These are phyloP conservation scores for Xylaria longipes DNA, from an alignment of 495 filamentous ascomycete genomes.

Conservation along the genomic window DNA sequence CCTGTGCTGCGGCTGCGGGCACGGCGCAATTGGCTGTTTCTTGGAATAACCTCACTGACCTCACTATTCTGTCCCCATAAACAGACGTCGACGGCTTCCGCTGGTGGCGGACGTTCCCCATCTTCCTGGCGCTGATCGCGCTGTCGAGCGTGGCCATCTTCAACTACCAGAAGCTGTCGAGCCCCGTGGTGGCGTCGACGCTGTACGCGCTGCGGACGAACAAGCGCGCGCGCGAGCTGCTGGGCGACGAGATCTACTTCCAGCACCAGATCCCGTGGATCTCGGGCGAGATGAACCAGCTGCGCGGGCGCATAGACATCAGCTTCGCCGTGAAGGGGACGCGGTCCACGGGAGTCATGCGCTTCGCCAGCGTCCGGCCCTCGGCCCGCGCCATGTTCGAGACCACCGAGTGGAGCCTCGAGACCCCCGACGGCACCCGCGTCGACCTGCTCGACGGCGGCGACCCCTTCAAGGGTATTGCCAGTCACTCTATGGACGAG, in stretches of 20 bases:
- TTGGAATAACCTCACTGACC: background rate
- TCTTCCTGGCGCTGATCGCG: constrained; percentile 65
- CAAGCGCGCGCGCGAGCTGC: constrained; percentile 68
- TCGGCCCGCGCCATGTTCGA: constrained; percentile 75
- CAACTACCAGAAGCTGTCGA: constrained; percentile 95
- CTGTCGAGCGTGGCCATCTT: constrained; percentile 82
- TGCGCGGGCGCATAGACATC: constrained; percentile 91
- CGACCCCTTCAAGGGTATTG: constrained; percentile 64
- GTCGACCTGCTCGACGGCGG: constrained; percentile 71
- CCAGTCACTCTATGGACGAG: constrained; percentile 39
- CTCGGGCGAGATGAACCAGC: constrained; percentile 87
- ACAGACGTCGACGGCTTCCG: constrained; percentile 46
- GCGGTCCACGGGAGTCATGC: constrained; percentile 72
- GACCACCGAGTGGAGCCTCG: constrained; percentile 78
- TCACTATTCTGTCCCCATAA: background rate
- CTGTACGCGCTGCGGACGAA: constrained; percentile 90
- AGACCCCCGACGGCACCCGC: constrained; percentile 67
- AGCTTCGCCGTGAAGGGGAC: constrained; percentile 86
- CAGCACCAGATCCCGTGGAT: constrained; percentile 90
- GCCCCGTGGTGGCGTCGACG: constrained; percentile 80
- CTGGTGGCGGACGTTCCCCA: constrained; percentile 58
- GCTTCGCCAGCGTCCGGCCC: constrained; percentile 77
- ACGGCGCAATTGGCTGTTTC: background rate
- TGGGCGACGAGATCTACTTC: constrained; percentile 96
- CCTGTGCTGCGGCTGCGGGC: background rate